These are phyloP conservation scores for Melaleuca alternifolia DNA, from an alignment of 345 rosid genomes.

Conservation along the genomic window DNA sequence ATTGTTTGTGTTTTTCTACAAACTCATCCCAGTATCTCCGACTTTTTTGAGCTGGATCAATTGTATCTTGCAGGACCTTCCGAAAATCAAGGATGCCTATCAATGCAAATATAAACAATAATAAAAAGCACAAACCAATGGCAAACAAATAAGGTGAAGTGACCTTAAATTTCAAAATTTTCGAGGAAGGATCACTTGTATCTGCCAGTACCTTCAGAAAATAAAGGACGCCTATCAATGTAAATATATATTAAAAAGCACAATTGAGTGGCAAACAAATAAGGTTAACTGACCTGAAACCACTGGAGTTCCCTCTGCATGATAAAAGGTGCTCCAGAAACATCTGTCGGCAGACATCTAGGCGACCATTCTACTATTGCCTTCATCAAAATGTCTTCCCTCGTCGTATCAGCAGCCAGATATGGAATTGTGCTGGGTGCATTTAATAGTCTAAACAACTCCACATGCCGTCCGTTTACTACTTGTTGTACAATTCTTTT, in stretches of 20 bases:
- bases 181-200: background rate
- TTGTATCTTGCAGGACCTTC: no score
- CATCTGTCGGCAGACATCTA: background rate
- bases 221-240: background rate
- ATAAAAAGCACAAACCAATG: no score
- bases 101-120: background rate
- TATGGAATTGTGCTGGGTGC: background rate
- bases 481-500: no score
- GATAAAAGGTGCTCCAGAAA: background rate
- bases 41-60: no score
- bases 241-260: no score
- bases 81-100: no score
- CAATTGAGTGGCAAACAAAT: background rate
- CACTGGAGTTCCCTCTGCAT: background rate
- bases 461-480: background rate
- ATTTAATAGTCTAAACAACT: background rate
- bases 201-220: background rate
- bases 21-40: no score
- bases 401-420: background rate
- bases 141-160: background rate
- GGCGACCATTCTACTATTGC: background rate
- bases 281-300: background rate
- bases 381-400: background rate
- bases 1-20: no score
- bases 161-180: background rate